Percentiles rank a stretch among this genome's conserved stretches.
phyloP scores from a whole-genome alignment of 306 rosid species.

The Boehmeria nivea region DNA sequence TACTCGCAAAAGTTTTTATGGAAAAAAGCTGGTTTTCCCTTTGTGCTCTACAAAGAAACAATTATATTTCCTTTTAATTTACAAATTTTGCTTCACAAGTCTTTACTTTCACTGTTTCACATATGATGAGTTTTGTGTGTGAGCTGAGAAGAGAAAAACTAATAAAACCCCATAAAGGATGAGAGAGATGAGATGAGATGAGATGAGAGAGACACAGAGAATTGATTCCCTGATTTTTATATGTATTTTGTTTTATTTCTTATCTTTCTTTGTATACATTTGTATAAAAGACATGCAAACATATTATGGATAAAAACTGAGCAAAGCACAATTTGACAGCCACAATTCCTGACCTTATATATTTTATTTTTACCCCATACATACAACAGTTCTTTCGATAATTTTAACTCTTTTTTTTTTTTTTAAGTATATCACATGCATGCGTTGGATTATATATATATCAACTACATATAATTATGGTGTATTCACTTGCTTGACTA shows the following conservation, averaged over 20 bases:
- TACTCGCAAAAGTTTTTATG: slow-evolving; percentile 13
- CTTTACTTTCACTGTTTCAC: too few species aligned
- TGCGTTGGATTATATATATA: too few species aligned
- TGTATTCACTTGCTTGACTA: too few species aligned
- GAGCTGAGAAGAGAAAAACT: neutral
- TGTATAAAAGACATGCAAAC: neutral
- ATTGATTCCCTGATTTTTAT: neutral
- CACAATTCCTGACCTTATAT: neutral
- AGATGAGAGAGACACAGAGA: neutral
- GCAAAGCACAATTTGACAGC: neutral
- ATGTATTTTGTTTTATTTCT: neutral
- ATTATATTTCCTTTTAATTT: too few species aligned
- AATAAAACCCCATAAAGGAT: neutral
- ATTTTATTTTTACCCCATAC: neutral
- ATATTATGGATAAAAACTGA: neutral
- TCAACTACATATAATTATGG: neutral
- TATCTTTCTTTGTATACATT: neutral
- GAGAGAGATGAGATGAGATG: neutral
- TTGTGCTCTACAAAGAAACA: neutral
- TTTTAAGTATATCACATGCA: too few species aligned
- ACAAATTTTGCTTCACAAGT: too few species aligned
- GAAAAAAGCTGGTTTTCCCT: slow-evolving; percentile 25
- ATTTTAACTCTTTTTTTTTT: neutral
- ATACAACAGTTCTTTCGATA: too few species aligned
- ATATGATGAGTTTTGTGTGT: neutral